A percentile compares a stretch with the other conserved stretches of the same genome.
phyloP scores from a whole-genome alignment of 805 yeast genomes.

The Danielia oregonensis region DNA sequence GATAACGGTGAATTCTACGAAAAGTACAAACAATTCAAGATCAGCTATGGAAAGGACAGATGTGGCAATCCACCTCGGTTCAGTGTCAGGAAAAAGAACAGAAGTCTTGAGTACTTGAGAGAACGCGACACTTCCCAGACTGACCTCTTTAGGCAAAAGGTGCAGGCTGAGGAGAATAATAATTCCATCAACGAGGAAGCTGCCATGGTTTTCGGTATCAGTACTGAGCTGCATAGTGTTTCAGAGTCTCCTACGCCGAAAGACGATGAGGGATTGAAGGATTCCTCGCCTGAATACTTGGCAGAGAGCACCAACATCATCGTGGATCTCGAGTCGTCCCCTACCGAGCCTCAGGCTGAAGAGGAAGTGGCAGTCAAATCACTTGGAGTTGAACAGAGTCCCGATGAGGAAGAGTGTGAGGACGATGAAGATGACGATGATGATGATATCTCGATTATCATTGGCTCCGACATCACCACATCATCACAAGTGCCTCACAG shows the following conservation, averaged over 20 bases:
- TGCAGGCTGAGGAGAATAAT: background rate
- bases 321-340: too few species aligned
- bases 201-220: conserved; percentile 44
- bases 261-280: background rate
- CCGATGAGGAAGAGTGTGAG: conserved; percentile 6
- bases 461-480: conserved; percentile 25
- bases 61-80: conserved; percentile 73
- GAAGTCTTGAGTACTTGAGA: conserved; percentile 7
- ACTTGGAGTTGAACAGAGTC: conserved; percentile 2
- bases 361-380: too few species aligned
- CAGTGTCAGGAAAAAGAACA: conserved; percentile 39
- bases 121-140: background rate
- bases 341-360: too few species aligned
- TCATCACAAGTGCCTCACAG: background rate
- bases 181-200: conserved; percentile 29
- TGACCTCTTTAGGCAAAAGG: conserved; percentile 4
- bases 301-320: conserved; percentile 6
- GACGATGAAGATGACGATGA: conserved; percentile 29
- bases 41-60: conserved; percentile 73
- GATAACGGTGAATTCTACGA: conserved; percentile 31
- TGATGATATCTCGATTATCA: conserved; percentile 37
- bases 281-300: background rate
- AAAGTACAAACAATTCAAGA: conserved; percentile 51
- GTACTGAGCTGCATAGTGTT: conserved; percentile 14
- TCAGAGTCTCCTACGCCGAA: background rate